phyloP scores from a whole-genome alignment of 2,329 filamentous ascomycete genomes.

The Trichoderma sp. region DNA sequence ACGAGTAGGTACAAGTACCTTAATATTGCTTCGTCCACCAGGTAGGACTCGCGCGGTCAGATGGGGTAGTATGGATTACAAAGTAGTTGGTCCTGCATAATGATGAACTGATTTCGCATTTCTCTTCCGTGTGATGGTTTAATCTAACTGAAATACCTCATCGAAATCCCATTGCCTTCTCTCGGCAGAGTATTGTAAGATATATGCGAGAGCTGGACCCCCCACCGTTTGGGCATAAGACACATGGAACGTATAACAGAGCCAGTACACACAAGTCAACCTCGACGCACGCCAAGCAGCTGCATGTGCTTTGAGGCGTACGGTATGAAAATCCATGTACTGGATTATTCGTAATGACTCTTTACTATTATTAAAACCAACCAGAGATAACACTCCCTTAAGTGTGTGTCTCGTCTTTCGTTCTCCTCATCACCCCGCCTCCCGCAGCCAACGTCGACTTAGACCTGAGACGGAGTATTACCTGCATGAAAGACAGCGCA shows the following conservation, averaged over 20 bases:
- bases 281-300: background rate
- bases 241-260: background rate
- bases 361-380: background rate
- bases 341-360: background rate
- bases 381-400: background rate
- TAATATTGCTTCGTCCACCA: background rate
- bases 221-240: background rate
- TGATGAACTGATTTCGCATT: conserved; percentile 4
- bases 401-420: background rate
- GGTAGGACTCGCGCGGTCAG: background rate
- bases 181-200: background rate
- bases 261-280: background rate
- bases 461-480: conserved; percentile 2
- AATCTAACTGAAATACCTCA: conserved; percentile 15
- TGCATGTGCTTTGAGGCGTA: background rate
- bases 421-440: conserved; percentile 1
- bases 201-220: background rate
- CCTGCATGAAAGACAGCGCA: background rate
- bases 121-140: background rate
- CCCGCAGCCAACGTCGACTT: background rate
- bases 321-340: background rate
- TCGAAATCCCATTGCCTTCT: background rate
- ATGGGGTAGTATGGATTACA: background rate
- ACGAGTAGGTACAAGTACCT: background rate
- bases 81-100: conserved; percentile 3